phyloP scores from a whole-genome alignment of 257 asterid genomes.

The Ligustrum vulgare region DNA sequence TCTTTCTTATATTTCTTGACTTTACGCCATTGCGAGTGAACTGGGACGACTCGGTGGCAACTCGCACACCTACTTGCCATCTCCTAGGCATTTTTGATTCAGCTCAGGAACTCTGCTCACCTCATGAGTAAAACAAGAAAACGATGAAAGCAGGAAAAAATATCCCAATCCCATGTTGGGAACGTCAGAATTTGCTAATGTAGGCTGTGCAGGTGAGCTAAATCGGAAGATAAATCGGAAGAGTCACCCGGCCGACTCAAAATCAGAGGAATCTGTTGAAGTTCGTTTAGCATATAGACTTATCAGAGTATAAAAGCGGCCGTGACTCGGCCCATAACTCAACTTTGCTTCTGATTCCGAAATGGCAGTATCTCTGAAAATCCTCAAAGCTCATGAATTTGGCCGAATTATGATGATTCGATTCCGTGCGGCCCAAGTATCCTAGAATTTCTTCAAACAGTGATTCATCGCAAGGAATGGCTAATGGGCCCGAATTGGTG shows the following conservation, averaged over 20 bases:
- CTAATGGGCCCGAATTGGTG: slow-evolving; percentile 46
- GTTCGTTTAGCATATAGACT: slow-evolving; percentile 16
- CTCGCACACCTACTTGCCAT: slow-evolving; percentile 58
- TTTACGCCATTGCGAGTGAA: slow-evolving; percentile 27
- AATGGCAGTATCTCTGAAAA: slow-evolving; percentile 49
- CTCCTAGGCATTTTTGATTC: slow-evolving; percentile 33
- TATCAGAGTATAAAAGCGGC: slow-evolving; percentile 52
- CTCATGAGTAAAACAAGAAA: slow-evolving; percentile 1
- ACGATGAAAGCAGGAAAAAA: neutral
- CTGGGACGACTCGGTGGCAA: slow-evolving; percentile 67
- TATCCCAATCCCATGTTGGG: neutral
- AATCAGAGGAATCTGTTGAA: slow-evolving; percentile 3
- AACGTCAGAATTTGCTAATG: neutral
- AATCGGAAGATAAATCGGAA: slow-evolving; percentile 23
- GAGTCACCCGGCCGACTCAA: slow-evolving; percentile 27
- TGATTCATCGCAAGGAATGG: slow-evolving; percentile 58
- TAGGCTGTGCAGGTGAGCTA: slow-evolving; percentile 1
- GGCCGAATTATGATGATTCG: slow-evolving; percentile 30
- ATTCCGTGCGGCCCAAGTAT: slow-evolving; percentile 45
- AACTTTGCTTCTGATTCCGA: slow-evolving; percentile 42
- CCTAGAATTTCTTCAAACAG: slow-evolving; percentile 44
- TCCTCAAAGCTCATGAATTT: slow-evolving; percentile 46
- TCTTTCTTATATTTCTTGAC: neutral
- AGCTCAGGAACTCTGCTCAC: slow-evolving; percentile 15
- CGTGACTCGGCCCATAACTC: slow-evolving; percentile 66